Conservation (phyloP, 2,329 filamentous ascomycete genomes). For the Aspergillus terreus region DNA sequence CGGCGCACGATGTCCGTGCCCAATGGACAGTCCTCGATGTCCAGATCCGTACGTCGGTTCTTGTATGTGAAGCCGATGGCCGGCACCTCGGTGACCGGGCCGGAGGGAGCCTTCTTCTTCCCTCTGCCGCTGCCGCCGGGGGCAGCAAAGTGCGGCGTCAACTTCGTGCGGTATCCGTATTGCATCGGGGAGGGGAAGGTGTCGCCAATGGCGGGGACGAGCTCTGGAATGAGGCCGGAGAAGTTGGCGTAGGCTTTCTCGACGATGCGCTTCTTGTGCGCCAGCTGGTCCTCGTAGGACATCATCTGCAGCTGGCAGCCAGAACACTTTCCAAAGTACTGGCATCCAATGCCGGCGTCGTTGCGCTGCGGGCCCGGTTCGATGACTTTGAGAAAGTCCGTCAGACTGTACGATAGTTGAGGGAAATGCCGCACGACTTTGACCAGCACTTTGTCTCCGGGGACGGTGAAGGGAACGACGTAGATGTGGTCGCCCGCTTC, state of each 20-base stretch:
- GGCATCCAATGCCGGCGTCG: constrained; percentile 71
- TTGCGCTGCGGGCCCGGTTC: constrained; percentile 72
- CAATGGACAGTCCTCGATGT: constrained; percentile 97
- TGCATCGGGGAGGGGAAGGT: constrained; percentile 88
- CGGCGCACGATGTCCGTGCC: constrained; percentile 79
- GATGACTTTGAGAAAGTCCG: constrained; percentile 77
- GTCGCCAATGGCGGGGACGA: constrained; percentile 71
- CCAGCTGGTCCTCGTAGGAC: constrained; percentile 78
- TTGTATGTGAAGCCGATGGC: constrained; percentile 89
- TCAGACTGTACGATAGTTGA: constrained; percentile 65
- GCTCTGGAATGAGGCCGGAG: constrained; percentile 70
- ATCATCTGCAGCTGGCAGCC: constrained; percentile 99
- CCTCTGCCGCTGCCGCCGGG: constrained; percentile 54
- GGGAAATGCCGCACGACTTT: constrained; percentile 72
- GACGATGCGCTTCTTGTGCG: constrained; percentile 78
- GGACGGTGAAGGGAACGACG: constrained; percentile 81
- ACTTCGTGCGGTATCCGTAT: constrained; percentile 92
- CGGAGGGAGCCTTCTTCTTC: constrained; percentile 50
- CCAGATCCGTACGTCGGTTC: constrained; percentile 72
- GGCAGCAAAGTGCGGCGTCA: constrained; percentile 92
- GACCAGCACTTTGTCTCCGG: constrained; percentile 75
- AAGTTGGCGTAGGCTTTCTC: constrained; percentile 92
- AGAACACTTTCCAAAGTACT: constrained; percentile 82
- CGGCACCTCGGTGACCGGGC: constrained; percentile 55
- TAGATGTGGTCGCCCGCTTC: constrained; percentile 67